Percentiles rank a stretch among this genome's conserved stretches.
phyloP scores from a whole-genome alignment of 768 basidiomycete genomes.

The Amanita subjunquillea region DNA sequence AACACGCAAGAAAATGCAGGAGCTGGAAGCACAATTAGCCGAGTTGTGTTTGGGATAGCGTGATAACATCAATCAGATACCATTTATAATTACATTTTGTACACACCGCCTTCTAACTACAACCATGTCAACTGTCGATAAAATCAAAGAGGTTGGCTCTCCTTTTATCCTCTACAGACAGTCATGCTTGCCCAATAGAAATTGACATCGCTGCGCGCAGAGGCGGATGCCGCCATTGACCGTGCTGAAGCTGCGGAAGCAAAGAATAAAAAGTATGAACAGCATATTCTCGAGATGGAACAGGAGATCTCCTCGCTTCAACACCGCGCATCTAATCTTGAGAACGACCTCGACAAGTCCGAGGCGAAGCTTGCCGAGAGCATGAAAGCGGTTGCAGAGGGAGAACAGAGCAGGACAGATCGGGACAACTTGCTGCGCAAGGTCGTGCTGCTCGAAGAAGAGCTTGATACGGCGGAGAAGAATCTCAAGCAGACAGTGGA shows the following conservation, averaged over 20 bases:
- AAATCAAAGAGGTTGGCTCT: constrained; percentile 36
- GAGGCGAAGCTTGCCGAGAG: constrained; percentile 56
- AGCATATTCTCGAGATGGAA: constrained; percentile 66
- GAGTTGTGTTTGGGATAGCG: background rate
- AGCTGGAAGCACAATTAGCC: constrained; percentile 14
- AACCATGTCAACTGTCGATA: constrained; percentile 27
- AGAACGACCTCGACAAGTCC: constrained; percentile 57
- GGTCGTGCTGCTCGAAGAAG: constrained; percentile 87
- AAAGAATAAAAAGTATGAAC: constrained; percentile 72
- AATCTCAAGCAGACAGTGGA: constrained; percentile 94
- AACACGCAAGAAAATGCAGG: constrained; percentile 7
- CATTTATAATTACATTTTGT: background rate
- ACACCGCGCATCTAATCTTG: constrained; percentile 57
- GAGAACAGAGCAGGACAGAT: constrained; percentile 57
- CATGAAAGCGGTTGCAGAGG: constrained; percentile 58
- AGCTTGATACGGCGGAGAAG: constrained; percentile 93
- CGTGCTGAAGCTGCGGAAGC: constrained; percentile 86
- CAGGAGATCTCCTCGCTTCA: constrained; percentile 78
- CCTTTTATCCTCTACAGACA: constrained; percentile 3
- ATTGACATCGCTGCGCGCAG: constrained; percentile 66
- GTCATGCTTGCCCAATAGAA: constrained; percentile 31
- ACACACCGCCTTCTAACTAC: background rate
- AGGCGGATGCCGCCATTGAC: constrained; percentile 71
- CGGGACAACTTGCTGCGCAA: constrained; percentile 74
- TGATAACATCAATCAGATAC: constrained; percentile 4